Evolutionary conservation across 768 basidiomycete genomes (phyloP), one percentile per base, ranked within the genome.

Genomic region (Kwoniella mangroviensis): DNA sequence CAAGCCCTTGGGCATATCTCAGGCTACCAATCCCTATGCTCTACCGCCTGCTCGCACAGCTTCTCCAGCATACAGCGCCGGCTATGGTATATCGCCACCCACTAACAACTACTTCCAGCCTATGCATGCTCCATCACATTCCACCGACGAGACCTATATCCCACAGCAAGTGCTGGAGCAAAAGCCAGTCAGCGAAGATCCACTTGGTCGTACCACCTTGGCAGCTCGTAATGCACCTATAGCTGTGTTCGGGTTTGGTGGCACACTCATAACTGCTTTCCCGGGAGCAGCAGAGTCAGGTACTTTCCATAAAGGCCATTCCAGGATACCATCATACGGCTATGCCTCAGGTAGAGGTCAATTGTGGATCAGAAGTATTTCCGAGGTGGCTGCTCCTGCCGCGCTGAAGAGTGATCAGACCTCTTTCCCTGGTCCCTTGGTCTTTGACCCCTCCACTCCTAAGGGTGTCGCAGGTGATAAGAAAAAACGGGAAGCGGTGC

Each of bases 181-280:
- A 62, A 66, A 71, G 13, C 79, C 79, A 13, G 63, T 80, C 21
- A 71, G 72, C 54, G 79, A 77, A 64, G 79, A 80, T 55, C 77
- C 79, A 15, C 70, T 80, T 0, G 77, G 75, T 19, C 67, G 79
- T 56, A 67, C 68, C 42, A 78, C 73, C 4, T 49, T 71, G 3
- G 69, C 66, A 3, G 79, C 79, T 7, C 72, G 75, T 6, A 77
- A 78, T 45, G 88, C 90, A 10, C 95, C 95, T 0, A 86, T 97
- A 34, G 85, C 95, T 64, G 91, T 89, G 71, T 97, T 98, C 76
- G 96, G 96, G 0, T 94, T 95, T 76, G 94, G 94, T n/a, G 95
- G 95, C 12, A 91, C 91, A 77, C 76, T 98, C 67, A 87, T 95
- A 10, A 90, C 92, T 9, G 95, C 92, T 81, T 97, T 96, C 85